Percentiles rank a stretch among this genome's conserved stretches.
phyloP scores from a whole-genome alignment of 192 early-diverging fungal species.

The Chytriomyces hyalinus region DNA sequence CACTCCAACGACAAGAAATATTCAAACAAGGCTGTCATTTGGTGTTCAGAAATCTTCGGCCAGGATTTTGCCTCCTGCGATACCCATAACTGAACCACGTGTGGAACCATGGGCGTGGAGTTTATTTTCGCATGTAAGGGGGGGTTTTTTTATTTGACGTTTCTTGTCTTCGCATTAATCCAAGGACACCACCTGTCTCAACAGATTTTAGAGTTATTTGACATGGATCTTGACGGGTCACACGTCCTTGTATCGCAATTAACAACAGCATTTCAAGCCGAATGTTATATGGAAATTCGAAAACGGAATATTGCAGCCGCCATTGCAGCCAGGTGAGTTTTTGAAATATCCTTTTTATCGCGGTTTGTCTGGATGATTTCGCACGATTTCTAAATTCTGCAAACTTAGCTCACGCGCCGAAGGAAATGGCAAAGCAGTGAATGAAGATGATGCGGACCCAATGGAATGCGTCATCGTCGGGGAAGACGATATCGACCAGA shows the following conservation, averaged over 20 bases:
- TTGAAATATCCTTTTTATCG: no score
- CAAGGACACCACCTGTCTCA: not conserved
- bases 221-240: no score
- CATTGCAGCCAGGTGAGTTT: not conserved
- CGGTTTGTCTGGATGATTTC: not conserved
- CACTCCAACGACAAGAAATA: no score
- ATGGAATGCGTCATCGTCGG: not conserved
- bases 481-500: not conserved
- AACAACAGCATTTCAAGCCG: not conserved
- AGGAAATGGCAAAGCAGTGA: not conserved
- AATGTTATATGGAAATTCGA: not conserved
- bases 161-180: not conserved
- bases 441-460: not conserved
- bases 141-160: not conserved
- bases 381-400: not conserved
- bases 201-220: slow-evolving; percentile 22
- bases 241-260: not conserved
- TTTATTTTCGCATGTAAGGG: slow-evolving; percentile 16
- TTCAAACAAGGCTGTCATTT: no score
- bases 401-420: not conserved
- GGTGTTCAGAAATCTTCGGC: no score
- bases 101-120: slow-evolving; percentile 12
- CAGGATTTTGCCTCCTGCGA: no score
- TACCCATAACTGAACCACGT: no score
- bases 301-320: not conserved